These are phyloP conservation scores for Gnetum montanum DNA, from an alignment of 75 land plant genomes.

Conservation along the genomic window DNA sequence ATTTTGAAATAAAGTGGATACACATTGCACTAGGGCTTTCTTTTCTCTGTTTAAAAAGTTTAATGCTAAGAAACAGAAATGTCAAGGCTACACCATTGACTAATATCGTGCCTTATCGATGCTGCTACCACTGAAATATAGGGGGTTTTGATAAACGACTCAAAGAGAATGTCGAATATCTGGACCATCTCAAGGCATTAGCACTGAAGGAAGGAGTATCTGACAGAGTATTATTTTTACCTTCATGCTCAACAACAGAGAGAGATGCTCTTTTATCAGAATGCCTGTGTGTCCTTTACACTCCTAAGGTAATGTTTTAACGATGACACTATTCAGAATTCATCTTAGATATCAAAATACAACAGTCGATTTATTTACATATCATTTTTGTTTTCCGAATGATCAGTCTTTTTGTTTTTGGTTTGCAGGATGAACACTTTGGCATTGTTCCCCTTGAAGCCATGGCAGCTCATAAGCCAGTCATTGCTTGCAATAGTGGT, in stretches of 20 bases:
- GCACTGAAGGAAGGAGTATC: slow-evolving; percentile 51
- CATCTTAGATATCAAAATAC: not conserved
- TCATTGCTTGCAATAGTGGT: slow-evolving; percentile 97
- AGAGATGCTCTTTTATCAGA: slow-evolving; percentile 65
- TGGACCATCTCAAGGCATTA: slow-evolving; percentile 63
- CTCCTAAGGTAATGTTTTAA: slow-evolving; percentile 60
- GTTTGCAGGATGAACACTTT: slow-evolving; percentile 91
- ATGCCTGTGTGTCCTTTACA: slow-evolving; percentile 84
- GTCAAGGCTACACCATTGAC: too few relatives aligned
- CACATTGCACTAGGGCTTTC: too few relatives aligned
- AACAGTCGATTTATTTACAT: not conserved
- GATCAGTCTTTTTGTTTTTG: not conserved
- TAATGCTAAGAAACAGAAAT: not conserved
- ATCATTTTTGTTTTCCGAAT: not conserved
- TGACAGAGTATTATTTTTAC: slow-evolving; percentile 56
- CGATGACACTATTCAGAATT: slow-evolving; percentile 2
- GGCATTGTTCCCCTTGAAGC: slow-evolving; percentile 98
- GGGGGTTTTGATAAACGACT: slow-evolving; percentile 92
- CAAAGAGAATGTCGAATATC: slow-evolving; percentile 82
- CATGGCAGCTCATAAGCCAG: slow-evolving; percentile 95
- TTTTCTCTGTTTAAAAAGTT: not conserved
- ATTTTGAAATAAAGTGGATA: too few relatives aligned
- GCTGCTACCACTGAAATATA: slow-evolving; percentile 13
- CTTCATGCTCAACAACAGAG: slow-evolving; percentile 83
- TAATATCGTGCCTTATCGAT: too few relatives aligned